A percentile compares a stretch with the other conserved stretches of the same genome.
Conservation (phyloP, 1,284 basidiomycete genomes). For the Tilletia setariae region DNA sequence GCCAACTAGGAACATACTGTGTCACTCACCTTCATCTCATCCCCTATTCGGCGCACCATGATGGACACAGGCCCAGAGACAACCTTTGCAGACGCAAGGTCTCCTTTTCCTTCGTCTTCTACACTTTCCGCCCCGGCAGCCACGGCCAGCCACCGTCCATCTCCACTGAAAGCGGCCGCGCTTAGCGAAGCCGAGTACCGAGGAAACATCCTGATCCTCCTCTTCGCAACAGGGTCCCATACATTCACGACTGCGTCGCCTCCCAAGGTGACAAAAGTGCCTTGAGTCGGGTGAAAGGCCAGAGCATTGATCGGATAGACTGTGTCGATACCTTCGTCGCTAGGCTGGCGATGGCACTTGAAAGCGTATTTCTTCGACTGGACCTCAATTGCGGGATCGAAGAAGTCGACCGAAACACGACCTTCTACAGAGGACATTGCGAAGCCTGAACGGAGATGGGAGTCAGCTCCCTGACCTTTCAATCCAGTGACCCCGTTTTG, state of each 20-base stretch:
- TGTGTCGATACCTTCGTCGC: constrained; percentile 80
- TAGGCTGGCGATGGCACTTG: constrained; percentile 88
- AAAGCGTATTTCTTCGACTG: constrained; percentile 93
- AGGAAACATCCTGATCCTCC: constrained; percentile 81
- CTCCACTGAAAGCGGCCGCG: constrained; percentile 35
- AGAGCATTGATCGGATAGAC: constrained; percentile 97
- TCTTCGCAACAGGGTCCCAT: constrained; percentile 97
- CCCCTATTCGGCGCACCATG: background rate
- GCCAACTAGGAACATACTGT: background rate
- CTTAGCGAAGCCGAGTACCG: constrained; percentile 33
- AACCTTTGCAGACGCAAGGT: background rate
- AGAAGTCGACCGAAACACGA: constrained; percentile 94
- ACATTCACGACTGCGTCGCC: constrained; percentile 86
- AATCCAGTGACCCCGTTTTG: too few relatives aligned
- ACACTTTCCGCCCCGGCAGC: constrained; percentile 42
- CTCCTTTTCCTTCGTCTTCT: constrained; percentile 19
- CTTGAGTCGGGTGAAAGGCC: constrained; percentile 87
- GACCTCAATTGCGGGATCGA: constrained; percentile 71
- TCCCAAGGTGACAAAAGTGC: constrained; percentile 90
- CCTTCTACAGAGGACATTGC: constrained; percentile 92
- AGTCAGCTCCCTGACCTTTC: too few relatives aligned
- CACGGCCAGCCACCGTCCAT: constrained; percentile 35
- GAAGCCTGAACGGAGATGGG: constrained; percentile 64
- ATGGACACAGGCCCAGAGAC: background rate
- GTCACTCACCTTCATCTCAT: constrained; percentile 10